Evolutionary conservation across 1,139 yeast genomes (phyloP).

Genomic region (Casaregolazyma lundiana): DNA sequence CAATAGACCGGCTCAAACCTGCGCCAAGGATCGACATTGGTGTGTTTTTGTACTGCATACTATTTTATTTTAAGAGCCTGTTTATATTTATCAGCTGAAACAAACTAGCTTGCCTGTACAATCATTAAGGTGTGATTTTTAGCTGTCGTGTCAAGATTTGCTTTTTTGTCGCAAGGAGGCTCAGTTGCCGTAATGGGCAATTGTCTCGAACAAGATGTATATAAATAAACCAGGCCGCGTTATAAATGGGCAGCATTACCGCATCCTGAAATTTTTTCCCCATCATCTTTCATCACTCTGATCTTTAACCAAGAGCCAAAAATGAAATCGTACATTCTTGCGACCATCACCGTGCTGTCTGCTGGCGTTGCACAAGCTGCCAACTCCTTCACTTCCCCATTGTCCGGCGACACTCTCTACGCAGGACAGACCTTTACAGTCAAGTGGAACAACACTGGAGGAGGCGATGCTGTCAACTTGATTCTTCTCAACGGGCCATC

Average conservation of each 20-base stretch:
- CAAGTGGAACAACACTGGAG: conserved; percentile 33
- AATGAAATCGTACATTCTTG: conserved; percentile 12
- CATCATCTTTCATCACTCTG: background rate
- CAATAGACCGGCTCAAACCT: too few species aligned
- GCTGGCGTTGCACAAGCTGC: conserved; percentile 19
- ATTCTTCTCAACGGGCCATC: conserved; percentile 33
- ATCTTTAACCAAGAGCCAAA: background rate
- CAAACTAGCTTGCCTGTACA: background rate
- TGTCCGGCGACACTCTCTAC: conserved; percentile 25
- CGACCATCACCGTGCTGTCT: conserved; percentile 18
- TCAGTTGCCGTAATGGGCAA: background rate
- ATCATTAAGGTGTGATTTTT: background rate
- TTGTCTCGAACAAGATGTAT: background rate
- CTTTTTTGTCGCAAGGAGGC: background rate
- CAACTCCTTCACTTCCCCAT: conserved; percentile 34
- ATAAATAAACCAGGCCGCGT: background rate
- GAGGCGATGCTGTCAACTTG: conserved; percentile 32
- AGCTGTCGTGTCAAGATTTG: background rate
- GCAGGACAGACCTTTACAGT: conserved; percentile 34
- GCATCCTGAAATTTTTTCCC: background rate
- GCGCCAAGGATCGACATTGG: too few species aligned
- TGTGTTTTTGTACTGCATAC: too few species aligned
- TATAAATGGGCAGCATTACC: background rate
- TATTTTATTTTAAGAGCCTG: too few species aligned
- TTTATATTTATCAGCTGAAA: background rate